These are phyloP conservation scores for Globisporangium abappressorium DNA, from an alignment of 352 stramenopile species.

Conservation along the genomic window DNA sequence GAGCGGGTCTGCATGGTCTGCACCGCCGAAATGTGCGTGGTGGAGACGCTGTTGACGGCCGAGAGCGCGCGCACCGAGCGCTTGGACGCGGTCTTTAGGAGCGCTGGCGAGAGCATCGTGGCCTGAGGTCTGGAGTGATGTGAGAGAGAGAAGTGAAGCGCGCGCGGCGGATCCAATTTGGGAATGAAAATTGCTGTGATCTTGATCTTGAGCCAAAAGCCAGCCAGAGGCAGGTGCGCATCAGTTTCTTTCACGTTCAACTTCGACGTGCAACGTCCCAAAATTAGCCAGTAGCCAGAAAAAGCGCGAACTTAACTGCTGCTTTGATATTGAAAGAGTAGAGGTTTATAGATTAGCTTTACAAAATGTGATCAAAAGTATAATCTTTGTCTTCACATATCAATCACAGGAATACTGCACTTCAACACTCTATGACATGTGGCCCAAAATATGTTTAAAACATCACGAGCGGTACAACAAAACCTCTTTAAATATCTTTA, in stretches of 20 bases:
- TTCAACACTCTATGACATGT: neutral
- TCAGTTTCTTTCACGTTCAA: constrained; percentile 9
- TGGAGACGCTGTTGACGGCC: neutral
- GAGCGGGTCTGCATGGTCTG: constrained; percentile 63
- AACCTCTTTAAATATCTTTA: too few relatives aligned
- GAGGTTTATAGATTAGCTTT: neutral
- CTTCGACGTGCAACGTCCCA: neutral
- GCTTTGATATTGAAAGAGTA: neutral
- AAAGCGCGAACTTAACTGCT: neutral
- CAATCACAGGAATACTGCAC: neutral
- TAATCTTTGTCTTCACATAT: neutral
- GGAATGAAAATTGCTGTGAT: constrained; percentile 8
- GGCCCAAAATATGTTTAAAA: neutral
- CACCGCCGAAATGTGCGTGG: constrained; percentile 26
- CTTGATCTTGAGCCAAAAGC: neutral
- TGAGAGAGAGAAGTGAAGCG: neutral
- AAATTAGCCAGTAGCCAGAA: neutral
- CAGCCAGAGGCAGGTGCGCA: neutral
- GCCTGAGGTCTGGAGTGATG: neutral
- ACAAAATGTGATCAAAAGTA: neutral
- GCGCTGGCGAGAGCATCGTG: constrained; percentile 34
- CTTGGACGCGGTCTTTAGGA: constrained; percentile 43
- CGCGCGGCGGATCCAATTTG: constrained; percentile 8
- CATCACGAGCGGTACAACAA: too few relatives aligned
- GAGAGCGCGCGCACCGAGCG: constrained; percentile 23